These are phyloP conservation scores for Fusarium vanettenii DNA, from an alignment of 2,329 filamentous ascomycete genomes.

Conservation along the genomic window DNA sequence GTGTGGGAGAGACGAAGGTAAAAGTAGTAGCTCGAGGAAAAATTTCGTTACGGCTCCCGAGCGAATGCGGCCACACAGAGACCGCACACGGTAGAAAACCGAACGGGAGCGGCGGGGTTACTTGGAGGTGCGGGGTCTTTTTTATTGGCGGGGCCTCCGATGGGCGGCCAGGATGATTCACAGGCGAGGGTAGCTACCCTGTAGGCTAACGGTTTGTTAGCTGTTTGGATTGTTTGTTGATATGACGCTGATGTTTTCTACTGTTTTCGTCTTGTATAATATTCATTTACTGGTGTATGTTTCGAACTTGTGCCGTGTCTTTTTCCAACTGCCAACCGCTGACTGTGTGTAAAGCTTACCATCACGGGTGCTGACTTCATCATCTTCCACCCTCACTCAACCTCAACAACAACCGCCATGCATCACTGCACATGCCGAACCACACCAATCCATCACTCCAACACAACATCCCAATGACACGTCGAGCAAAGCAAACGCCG, in stretches of 20 bases:
- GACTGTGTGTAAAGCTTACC: not conserved
- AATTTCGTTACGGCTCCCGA: constrained; percentile 35
- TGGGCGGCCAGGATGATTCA: not conserved
- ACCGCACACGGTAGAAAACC: constrained; percentile 29
- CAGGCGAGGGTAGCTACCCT: constrained; percentile 12
- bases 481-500: constrained; percentile 11
- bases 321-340: not conserved
- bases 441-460: not conserved
- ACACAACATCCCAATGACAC: not conserved
- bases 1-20: constrained; percentile 33
- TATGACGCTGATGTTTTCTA: not conserved
- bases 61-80: not conserved
- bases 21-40: constrained; percentile 30
- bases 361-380: not conserved
- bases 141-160: constrained; percentile 34
- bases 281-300: not conserved
- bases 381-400: not conserved
- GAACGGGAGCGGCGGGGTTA: constrained; percentile 25
- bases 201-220: constrained; percentile 10
- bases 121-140: constrained; percentile 42
- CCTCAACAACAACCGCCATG: not conserved
- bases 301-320: not conserved
- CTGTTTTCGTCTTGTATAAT: not conserved
- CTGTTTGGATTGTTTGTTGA: not conserved
- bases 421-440: constrained; percentile 12